Conservation (phyloP, 306 rosid genomes). For the Citrullus colocynthis region DNA sequence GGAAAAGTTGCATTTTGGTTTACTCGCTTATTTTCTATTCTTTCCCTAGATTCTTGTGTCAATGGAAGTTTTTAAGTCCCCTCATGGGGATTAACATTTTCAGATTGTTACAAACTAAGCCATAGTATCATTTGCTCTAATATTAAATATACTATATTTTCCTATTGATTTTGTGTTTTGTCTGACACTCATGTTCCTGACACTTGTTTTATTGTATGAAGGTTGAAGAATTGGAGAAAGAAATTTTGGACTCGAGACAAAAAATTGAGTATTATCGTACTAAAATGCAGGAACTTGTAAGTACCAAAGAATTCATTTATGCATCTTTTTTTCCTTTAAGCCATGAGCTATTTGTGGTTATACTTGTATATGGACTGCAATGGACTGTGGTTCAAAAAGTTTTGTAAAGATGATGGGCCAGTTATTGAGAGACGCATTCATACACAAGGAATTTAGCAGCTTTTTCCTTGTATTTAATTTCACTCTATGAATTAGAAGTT, state of each 20-base stretch:
- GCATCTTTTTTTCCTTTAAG: conserved; percentile 13
- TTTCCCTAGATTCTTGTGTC: not conserved
- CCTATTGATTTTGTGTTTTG: not conserved
- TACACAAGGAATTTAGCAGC: not conserved
- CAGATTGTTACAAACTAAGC: not conserved
- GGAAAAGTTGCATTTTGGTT: not conserved
- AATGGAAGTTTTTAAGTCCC: not conserved
- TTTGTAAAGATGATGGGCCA: not conserved
- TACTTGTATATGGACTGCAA: not conserved
- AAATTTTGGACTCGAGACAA: conserved; percentile 60
- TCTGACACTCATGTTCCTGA: not conserved
- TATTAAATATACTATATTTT: not conserved
- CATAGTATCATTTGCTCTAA: not conserved
- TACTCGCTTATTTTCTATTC: not conserved
- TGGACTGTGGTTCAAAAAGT: not conserved
- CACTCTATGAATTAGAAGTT: not conserved
- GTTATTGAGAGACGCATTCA: not conserved
- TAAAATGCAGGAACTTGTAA: conserved; percentile 97
- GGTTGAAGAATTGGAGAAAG: conserved; percentile 94
- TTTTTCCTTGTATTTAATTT: not conserved
- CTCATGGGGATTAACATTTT: not conserved
- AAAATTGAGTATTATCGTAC: conserved; percentile 64
- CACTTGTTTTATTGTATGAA: conserved; percentile 25
- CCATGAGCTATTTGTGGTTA: not conserved
- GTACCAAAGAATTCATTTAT: conserved; percentile 18